These are phyloP conservation scores for Lactarius sanguifluus DNA, from an alignment of 768 basidiomycete species.

Conservation along the genomic window DNA sequence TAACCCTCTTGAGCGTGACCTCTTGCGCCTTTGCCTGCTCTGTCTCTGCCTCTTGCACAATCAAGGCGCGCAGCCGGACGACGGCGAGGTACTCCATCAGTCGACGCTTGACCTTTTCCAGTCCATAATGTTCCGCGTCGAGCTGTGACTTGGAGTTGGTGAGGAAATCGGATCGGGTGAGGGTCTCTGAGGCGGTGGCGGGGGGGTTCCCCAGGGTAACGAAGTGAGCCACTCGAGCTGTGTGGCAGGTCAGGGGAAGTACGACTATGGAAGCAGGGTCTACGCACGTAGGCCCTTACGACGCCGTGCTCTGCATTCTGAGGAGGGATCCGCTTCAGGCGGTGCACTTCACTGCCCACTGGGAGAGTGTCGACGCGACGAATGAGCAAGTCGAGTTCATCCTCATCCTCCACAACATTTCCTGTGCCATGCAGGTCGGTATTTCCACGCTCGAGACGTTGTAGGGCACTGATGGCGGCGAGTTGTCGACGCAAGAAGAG, in stretches of 20 bases:
- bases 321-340: conserved; percentile 83
- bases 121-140: conserved; percentile 87
- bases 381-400: conserved; percentile 75
- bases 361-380: conserved; percentile 73
- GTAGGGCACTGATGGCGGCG: conserved; percentile 73
- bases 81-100: conserved; percentile 92
- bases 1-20: conserved; percentile 27
- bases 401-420: conserved; percentile 54
- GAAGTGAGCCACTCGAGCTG: conserved; percentile 90
- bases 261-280: neutral
- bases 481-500: conserved; percentile 84
- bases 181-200: conserved; percentile 39
- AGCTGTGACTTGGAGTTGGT: conserved; percentile 72
- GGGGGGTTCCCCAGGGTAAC: conserved; percentile 80
- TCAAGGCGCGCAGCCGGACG: conserved; percentile 50
- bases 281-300: conserved; percentile 73
- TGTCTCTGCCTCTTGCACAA: conserved; percentile 23
- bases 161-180: conserved; percentile 61
- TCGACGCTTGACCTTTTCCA: conserved; percentile 90
- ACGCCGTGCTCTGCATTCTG: conserved; percentile 92
- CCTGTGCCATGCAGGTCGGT: conserved; percentile 5
- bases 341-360: conserved; percentile 72
- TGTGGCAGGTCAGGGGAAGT: neutral
- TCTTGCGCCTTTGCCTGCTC: conserved; percentile 26
- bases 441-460: conserved; percentile 35